Base-by-base conservation (phyloP, 805 yeast species). In the Scheffersomyces amazonensis region DNA sequence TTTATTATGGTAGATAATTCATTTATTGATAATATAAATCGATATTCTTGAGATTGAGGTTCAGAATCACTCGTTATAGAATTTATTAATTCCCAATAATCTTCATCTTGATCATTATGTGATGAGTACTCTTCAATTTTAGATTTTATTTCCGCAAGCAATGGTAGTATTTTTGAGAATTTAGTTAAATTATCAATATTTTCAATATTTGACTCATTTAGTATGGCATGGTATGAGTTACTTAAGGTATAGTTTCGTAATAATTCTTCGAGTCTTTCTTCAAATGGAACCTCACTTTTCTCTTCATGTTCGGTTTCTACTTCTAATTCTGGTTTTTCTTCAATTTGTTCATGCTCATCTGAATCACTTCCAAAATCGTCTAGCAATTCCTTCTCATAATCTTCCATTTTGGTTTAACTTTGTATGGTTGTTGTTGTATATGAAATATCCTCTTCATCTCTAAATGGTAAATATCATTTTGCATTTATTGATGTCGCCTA, bases 11-110 rank as follows among this genome's bases (percentile, higher is more conserved):
- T 70, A 0, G 81, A 63, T n/a, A 76, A 49, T 31, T 71, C 76
- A 55, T 83, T 84, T 6, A 81, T 71, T 11, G 59, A 57, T 4
- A 75, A 62, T 9, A 86, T 58, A 20, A 83, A 71, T n/a, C 63
- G 56, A 47, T 73, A 70, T 46, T 80, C 81, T 8, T 62, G 63
- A 18, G 49, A 40, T 31, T 34, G 42, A 5, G 30, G 30, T 27
- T 27, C 17, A 32, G 48, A 54, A 12, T 58, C 60, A 10, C 46
- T 47, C 22, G 52, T 52, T 12, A 64, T 45, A 15, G 56, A 49
- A 5, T 68, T 52, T n/a, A 60, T 33, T 8, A 58, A 49, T 32
- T 64, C 62, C 32, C 57, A 47, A 40, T 55, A 64, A 39, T 65
- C 66, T 2, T 57, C 52, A 25, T 53, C 54, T 25, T 50, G 44